A percentile compares a stretch with the other conserved stretches of the same genome.
These are phyloP conservation scores for Apostasia ramifera DNA, from an alignment of 106 monocot species.

Conservation along the genomic window DNA sequence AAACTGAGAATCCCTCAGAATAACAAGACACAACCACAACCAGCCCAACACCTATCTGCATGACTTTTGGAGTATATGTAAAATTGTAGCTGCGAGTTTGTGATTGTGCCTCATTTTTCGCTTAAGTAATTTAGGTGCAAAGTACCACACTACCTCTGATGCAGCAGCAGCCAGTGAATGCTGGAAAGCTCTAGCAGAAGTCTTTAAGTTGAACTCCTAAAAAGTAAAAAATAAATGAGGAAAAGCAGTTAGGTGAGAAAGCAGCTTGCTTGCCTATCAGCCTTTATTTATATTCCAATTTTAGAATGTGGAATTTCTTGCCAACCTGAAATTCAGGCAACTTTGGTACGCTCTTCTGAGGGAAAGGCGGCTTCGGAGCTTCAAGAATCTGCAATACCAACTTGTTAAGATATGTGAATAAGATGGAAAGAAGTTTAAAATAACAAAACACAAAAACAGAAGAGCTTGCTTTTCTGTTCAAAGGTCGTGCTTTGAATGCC, in stretches of 20 bases:
- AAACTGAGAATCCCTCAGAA: neutral
- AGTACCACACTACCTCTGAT: slow-evolving; percentile 14
- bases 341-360: slow-evolving; percentile 43
- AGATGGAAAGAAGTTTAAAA: neutral
- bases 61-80: neutral
- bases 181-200: slow-evolving; percentile 39
- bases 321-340: slow-evolving; percentile 48
- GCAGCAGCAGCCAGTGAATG: slow-evolving; percentile 12
- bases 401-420: neutral
- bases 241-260: too few species aligned
- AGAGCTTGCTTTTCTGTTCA: slow-evolving; percentile 57
- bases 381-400: slow-evolving; percentile 46
- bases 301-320: neutral
- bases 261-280: neutral
- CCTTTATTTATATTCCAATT: neutral
- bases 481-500: slow-evolving; percentile 56
- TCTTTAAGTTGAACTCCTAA: slow-evolving; percentile 64
- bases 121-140: too few species aligned
- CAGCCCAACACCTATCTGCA: neutral
- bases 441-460: neutral
- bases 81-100: too few species aligned
- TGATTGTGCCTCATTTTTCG: neutral
- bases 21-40: neutral
- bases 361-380: slow-evolving; percentile 44
- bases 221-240: neutral